A percentile compares a stretch with the other conserved stretches of the same genome.
Evolutionary conservation across 164 flowering plant genomes (phyloP).

Genomic region (Echeveria elegans): DNA sequence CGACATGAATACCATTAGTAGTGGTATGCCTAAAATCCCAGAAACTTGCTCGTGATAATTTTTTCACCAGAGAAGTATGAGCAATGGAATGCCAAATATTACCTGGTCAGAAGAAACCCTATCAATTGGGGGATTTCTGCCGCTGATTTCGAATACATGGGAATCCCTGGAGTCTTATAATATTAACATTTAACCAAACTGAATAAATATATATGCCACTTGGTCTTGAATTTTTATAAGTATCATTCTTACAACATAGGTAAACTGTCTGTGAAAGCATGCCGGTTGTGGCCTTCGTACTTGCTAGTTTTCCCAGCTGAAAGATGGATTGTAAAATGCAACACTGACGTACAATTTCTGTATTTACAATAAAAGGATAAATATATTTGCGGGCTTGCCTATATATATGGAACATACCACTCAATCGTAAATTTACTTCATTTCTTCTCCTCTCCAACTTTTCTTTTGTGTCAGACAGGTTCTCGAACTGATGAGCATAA

Average conservation of each 20-base stretch:
- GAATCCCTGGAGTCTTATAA: conserved; percentile 20
- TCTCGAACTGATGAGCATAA: conserved; percentile 85
- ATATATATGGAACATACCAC: conserved; percentile 34
- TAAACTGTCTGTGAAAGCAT: background rate
- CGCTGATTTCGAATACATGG: conserved; percentile 12
- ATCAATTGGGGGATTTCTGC: conserved; percentile 17
- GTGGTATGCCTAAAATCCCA: background rate
- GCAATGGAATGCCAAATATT: background rate
- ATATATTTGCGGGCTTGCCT: background rate
- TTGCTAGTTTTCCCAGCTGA: conserved; percentile 49
- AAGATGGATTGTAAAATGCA: conserved; percentile 2
- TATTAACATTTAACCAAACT: background rate
- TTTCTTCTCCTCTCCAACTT: conserved; percentile 73
- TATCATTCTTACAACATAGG: background rate
- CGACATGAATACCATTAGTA: background rate
- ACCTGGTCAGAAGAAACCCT: conserved; percentile 54
- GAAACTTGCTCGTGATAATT: background rate
- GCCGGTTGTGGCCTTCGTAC: conserved; percentile 10
- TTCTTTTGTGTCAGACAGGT: conserved; percentile 63
- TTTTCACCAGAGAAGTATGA: background rate
- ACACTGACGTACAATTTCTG: background rate
- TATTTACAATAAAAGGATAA: background rate
- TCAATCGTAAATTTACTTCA: conserved; percentile 68
- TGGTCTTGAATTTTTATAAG: background rate
- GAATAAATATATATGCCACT: background rate